Percentiles rank a stretch among this genome's conserved stretches.
phyloP scores from a whole-genome alignment of 2,329 filamentous ascomycete genomes.

The Aspergillus tubingensis region DNA sequence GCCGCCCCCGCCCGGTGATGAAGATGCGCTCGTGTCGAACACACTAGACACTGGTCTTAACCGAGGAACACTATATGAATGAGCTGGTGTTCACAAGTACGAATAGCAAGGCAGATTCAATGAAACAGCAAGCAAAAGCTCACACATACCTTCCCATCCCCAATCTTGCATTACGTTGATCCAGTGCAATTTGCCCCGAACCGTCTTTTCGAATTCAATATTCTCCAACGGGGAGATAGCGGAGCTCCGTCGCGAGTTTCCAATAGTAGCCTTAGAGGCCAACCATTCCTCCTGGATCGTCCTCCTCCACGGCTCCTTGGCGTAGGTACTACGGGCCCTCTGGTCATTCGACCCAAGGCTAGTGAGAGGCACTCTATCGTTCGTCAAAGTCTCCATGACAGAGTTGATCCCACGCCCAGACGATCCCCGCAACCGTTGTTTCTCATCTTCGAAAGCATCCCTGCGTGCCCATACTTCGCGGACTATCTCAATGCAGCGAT shows the following conservation, averaged over 20 bases:
- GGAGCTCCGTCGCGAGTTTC: constrained; percentile 30
- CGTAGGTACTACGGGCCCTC: constrained; percentile 4
- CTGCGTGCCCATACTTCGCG: constrained; percentile 67
- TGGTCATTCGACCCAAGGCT: neutral
- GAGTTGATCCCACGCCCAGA: constrained; percentile 21
- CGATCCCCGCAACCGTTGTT: constrained; percentile 34
- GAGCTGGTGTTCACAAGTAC: constrained; percentile 7
- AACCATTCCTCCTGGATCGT: constrained; percentile 14
- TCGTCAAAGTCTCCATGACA: constrained; percentile 23
- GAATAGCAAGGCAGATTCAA: constrained; percentile 11
- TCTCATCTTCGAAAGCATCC: constrained; percentile 54
- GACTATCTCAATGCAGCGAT: constrained; percentile 65
- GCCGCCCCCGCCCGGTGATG: neutral
- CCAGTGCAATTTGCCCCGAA: constrained; percentile 69
- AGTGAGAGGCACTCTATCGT: constrained; percentile 15
- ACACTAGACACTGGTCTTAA: constrained; percentile 16
- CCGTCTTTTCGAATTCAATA: constrained; percentile 62
- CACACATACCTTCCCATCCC: constrained; percentile 67
- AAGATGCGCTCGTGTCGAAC: neutral
- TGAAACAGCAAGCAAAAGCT: neutral
- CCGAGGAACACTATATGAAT: constrained; percentile 43
- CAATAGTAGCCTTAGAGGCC: constrained; percentile 15
- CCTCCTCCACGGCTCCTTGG: constrained; percentile 30
- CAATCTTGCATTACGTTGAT: constrained; percentile 71
- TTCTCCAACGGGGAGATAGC: constrained; percentile 40